Conservation (phyloP, 2,329 filamentous ascomycete species). For the Alternaria metachromatica region DNA sequence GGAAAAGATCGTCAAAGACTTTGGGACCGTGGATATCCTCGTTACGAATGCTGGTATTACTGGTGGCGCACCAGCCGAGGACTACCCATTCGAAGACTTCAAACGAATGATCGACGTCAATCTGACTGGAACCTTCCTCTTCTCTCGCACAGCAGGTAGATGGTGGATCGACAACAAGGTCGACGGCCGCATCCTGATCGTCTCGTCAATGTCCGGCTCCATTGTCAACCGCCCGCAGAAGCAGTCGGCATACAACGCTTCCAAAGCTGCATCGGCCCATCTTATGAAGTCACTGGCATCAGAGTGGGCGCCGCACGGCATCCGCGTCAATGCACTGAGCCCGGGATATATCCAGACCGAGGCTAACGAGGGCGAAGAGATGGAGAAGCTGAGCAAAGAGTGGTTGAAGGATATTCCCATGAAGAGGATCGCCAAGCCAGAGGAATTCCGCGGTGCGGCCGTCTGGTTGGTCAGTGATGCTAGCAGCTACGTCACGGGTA, state of each 20-base stretch:
- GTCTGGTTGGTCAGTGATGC: slow-evolving; percentile 25
- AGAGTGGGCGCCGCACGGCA: slow-evolving; percentile 79
- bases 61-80: slow-evolving; percentile 68
- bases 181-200: slow-evolving; percentile 75
- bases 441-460: slow-evolving; percentile 47
- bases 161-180: slow-evolving; percentile 74
- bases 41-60: slow-evolving; percentile 52
- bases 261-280: slow-evolving; percentile 61
- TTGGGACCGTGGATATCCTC: slow-evolving; percentile 49
- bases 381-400: slow-evolving; percentile 23
- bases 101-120: slow-evolving; percentile 82
- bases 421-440: slow-evolving; percentile 47
- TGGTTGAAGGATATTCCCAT: slow-evolving; percentile 48
- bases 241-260: slow-evolving; percentile 83
- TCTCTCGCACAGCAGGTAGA: slow-evolving; percentile 64
- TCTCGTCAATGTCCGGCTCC: slow-evolving; percentile 67
- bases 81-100: slow-evolving; percentile 78
- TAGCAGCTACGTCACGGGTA: slow-evolving; percentile 72
- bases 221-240: slow-evolving; percentile 68
- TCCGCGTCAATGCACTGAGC: slow-evolving; percentile 81
- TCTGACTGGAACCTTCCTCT: slow-evolving; percentile 78
- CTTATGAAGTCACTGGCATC: slow-evolving; percentile 81
- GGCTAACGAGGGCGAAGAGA: slow-evolving; percentile 57
- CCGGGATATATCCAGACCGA: slow-evolving; percentile 89
- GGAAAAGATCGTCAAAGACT: slow-evolving; percentile 39